Evolutionary conservation across 2,329 filamentous ascomycete genomes (phyloP).

Genomic region (Neocucurbitaria cava): DNA sequence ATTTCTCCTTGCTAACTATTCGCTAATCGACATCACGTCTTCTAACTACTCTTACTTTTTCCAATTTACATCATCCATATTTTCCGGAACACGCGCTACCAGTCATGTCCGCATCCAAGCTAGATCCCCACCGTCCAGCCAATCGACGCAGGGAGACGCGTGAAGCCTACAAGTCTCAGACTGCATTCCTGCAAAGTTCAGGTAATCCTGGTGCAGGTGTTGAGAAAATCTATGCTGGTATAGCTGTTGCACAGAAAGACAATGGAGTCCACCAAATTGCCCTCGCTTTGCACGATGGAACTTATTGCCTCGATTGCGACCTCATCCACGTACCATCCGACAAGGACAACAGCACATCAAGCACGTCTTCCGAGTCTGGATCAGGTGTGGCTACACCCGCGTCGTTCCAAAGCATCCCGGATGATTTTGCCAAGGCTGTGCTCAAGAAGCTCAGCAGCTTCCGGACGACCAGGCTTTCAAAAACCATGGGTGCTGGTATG

Average conservation of each 20-base stretch:
- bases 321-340: conserved; percentile 46
- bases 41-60: not conserved
- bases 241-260: conserved; percentile 63
- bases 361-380: conserved; percentile 8
- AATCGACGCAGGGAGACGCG: not conserved
- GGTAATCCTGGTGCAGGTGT: not conserved
- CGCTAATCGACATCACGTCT: not conserved
- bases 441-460: conserved; percentile 65
- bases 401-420: conserved; percentile 14
- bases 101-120: not conserved
- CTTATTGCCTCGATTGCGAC: conserved; percentile 76
- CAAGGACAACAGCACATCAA: not conserved
- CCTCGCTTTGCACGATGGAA: conserved; percentile 74
- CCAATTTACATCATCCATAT: not conserved
- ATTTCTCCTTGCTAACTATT: not conserved
- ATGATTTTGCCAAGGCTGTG: conserved; percentile 63
- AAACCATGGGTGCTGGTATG: conserved; percentile 78
- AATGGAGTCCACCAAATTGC: conserved; percentile 58
- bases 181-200: not conserved
- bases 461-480: conserved; percentile 70
- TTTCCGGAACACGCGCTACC: not conserved
- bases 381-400: conserved; percentile 21
- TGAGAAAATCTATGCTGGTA: conserved; percentile 64
- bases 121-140: not conserved
- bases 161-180: not conserved